Conservation (phyloP, 352 stramenopile genomes). For the Aphanomyces euteiches region DNA sequence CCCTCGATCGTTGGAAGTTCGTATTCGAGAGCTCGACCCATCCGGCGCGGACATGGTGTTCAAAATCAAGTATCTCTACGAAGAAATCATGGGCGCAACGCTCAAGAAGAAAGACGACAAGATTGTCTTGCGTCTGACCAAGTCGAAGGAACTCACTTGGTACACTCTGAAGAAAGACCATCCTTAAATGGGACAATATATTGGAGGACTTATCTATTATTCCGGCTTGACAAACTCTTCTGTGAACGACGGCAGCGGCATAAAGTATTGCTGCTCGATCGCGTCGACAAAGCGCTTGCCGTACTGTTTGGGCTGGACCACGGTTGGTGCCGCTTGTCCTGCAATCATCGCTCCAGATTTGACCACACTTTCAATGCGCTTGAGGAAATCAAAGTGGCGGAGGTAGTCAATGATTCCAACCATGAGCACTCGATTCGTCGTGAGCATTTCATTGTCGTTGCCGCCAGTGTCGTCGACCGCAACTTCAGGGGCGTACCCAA, state of each 20-base stretch:
- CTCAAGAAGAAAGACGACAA: constrained; percentile 78
- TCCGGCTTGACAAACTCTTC: background rate
- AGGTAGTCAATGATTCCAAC: constrained; percentile 99
- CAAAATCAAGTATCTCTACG: constrained; percentile 62
- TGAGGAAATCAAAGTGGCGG: constrained; percentile 98
- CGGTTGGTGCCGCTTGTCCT: constrained; percentile 95
- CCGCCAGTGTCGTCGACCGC: constrained; percentile 41
- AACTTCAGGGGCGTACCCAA: constrained; percentile 78
- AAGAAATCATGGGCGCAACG: constrained; percentile 68
- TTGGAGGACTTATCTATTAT: background rate
- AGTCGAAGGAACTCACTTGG: constrained; percentile 76
- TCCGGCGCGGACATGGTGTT: constrained; percentile 65
- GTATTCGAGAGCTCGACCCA: constrained; percentile 52
- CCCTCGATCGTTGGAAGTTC: constrained; percentile 48
- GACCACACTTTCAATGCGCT: constrained; percentile 97
- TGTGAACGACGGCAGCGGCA: constrained; percentile 89
- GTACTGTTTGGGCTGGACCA: constrained; percentile 97
- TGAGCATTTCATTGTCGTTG: constrained; percentile 36
- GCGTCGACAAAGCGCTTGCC: constrained; percentile 93
- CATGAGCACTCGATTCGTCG: constrained; percentile 74
- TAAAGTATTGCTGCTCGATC: constrained; percentile 94
- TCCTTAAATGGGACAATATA: background rate
- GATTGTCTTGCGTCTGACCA: constrained; percentile 70
- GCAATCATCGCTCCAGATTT: constrained; percentile 99
- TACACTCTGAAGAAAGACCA: constrained; percentile 71